These are phyloP conservation scores for Ehretia macrophylla DNA, from an alignment of 257 asterid species.

Conservation along the genomic window DNA sequence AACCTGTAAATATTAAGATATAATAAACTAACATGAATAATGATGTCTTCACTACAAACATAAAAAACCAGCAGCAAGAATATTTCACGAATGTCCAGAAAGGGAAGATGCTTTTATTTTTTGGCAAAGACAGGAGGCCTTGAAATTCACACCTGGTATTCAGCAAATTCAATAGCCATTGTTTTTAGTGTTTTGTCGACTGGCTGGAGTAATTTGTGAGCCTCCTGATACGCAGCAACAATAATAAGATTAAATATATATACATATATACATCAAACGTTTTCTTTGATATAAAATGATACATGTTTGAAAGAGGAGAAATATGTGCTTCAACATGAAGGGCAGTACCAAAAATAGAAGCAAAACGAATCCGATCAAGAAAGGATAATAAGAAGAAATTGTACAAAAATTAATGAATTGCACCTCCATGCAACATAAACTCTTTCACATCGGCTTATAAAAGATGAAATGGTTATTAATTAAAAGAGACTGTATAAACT, in stretches of 20 bases:
- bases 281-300: too few relatives aligned
- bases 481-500: too few relatives aligned
- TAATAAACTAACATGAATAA: constrained; percentile 8
- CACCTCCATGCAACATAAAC: too few relatives aligned
- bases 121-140: constrained; percentile 2
- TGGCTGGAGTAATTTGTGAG: constrained; percentile 90
- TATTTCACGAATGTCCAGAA: constrained; percentile 6
- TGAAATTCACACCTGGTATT: constrained; percentile 64
- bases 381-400: too few relatives aligned
- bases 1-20: constrained; percentile 52
- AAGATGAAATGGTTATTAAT: too few relatives aligned
- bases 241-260: not conserved
- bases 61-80: constrained; percentile 3
- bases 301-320: too few relatives aligned
- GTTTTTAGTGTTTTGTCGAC: constrained; percentile 81
- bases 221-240: constrained; percentile 66
- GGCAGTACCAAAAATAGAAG: not conserved
- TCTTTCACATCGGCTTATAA: too few relatives aligned
- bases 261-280: too few relatives aligned
- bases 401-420: too few relatives aligned
- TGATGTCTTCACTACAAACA: not conserved
- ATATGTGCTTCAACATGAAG: not conserved
- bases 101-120: not conserved
- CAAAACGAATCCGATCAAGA: too few relatives aligned
- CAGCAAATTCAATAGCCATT: constrained; percentile 97